phyloP scores from a whole-genome alignment of 768 basidiomycete genomes.

The Podaxis sp. region DNA sequence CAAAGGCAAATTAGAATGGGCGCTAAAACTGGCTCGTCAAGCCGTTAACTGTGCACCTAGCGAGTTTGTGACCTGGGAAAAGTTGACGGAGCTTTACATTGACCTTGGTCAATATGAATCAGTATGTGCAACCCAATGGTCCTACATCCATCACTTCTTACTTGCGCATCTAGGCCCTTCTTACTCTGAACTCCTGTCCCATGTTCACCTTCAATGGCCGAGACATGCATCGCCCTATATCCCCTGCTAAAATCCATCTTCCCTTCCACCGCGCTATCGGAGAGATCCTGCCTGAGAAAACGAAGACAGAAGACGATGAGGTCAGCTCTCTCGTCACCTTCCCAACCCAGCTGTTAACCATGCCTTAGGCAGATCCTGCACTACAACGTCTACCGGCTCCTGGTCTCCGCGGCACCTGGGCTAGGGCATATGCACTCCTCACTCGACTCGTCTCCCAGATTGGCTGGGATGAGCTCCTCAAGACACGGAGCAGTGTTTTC shows the following conservation, averaged over 20 bases:
- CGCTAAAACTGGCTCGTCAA: slow-evolving; percentile 84
- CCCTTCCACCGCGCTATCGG: slow-evolving; percentile 83
- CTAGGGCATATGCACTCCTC: slow-evolving; percentile 87
- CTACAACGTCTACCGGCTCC: slow-evolving; percentile 94
- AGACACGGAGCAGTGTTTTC: slow-evolving; percentile 91
- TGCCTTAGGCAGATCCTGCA: slow-evolving; percentile 80
- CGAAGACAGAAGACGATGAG: slow-evolving; percentile 81
- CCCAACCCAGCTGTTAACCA: not conserved
- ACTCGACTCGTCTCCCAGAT: slow-evolving; percentile 90
- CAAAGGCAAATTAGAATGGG: slow-evolving; percentile 85
- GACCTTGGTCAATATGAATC: slow-evolving; percentile 86
- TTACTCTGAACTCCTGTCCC: slow-evolving; percentile 97
- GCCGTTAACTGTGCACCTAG: slow-evolving; percentile 98
- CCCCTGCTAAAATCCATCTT: slow-evolving; percentile 76
- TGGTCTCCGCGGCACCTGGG: slow-evolving; percentile 92
- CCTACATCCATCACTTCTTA: not conserved
- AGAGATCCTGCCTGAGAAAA: slow-evolving; percentile 85
- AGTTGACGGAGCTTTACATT: slow-evolving; percentile 92
- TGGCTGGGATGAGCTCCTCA: slow-evolving; percentile 98
- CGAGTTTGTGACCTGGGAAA: slow-evolving; percentile 99
- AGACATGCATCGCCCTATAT: slow-evolving; percentile 82
- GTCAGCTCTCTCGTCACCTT: slow-evolving; percentile 27
- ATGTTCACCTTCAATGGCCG: slow-evolving; percentile 99
- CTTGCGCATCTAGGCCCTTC: slow-evolving; percentile 49
- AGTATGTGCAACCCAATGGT: slow-evolving; percentile 24